Evolutionary conservation across 2,329 filamentous ascomycete genomes (phyloP).

Genomic region (Sporothrix pseudoabietina): DNA sequence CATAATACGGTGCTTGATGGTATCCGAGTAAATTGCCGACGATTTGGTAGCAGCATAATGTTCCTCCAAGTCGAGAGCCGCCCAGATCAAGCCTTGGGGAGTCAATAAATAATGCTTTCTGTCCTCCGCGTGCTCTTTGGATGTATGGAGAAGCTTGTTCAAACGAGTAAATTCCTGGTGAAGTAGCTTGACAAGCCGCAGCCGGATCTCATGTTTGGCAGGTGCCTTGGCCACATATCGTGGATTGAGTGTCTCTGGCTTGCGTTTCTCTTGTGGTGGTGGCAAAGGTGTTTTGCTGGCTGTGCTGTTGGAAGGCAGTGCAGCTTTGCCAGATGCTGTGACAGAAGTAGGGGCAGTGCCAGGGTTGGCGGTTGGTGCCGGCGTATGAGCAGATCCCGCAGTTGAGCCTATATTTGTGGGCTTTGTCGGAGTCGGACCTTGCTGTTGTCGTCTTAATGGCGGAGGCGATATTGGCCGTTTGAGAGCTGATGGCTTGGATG

Average conservation of each 20-base stretch:
- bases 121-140: slow-evolving; percentile 48
- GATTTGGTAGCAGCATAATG: slow-evolving; percentile 66
- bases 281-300: neutral
- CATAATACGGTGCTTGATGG: slow-evolving; percentile 79
- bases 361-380: neutral
- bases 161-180: slow-evolving; percentile 68
- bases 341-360: neutral
- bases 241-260: slow-evolving; percentile 65
- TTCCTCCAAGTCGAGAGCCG: slow-evolving; percentile 78
- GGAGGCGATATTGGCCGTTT: slow-evolving; percentile 5
- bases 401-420: neutral
- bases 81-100: slow-evolving; percentile 67
- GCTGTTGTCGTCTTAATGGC: neutral
- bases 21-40: slow-evolving; percentile 71
- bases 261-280: slow-evolving; percentile 36
- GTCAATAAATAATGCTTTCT: slow-evolving; percentile 59
- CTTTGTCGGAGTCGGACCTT: neutral
- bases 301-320: neutral
- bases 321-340: neutral
- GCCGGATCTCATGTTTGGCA: slow-evolving; percentile 58
- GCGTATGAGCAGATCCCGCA: neutral
- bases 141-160: slow-evolving; percentile 63
- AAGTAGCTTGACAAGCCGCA: slow-evolving; percentile 62
- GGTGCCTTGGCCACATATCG: slow-evolving; percentile 63
- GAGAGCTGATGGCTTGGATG: neutral